phyloP scores from a whole-genome alignment of 176 grass and related monocot genomes.

The Avena atlantica region DNA sequence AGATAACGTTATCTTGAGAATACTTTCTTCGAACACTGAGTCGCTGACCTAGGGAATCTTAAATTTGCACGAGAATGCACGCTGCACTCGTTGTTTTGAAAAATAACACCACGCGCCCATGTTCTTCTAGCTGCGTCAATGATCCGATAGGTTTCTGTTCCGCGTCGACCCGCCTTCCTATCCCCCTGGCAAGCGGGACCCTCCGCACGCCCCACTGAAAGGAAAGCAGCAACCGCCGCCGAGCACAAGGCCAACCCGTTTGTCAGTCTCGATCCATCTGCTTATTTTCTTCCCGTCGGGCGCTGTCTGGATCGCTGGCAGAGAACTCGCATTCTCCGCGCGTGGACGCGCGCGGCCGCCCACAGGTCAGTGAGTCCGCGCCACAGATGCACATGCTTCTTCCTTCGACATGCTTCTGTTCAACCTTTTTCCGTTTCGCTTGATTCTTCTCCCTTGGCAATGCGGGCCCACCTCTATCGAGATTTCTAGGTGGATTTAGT shows the following conservation, averaged over 20 bases:
- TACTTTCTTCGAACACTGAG: neutral
- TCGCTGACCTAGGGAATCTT: neutral
- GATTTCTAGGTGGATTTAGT: neutral
- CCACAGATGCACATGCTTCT: neutral
- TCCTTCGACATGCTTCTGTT: neutral
- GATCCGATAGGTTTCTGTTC: neutral
- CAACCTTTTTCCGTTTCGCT: neutral
- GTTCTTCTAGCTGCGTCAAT: neutral
- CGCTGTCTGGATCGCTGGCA: conserved; percentile 11
- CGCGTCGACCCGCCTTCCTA: neutral
- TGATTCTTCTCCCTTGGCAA: conserved; percentile 10
- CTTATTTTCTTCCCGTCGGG: neutral
- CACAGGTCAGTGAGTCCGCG: conserved; percentile 16
- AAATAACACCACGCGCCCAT: neutral
- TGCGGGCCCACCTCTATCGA: neutral
- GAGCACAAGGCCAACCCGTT: neutral
- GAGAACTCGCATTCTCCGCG: neutral
- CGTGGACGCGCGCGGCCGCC: neutral
- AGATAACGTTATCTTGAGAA: neutral
- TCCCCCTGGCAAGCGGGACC: neutral
- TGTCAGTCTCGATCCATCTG: neutral
- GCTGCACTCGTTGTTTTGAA: neutral
- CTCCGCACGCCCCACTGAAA: neutral
- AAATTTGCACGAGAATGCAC: neutral
- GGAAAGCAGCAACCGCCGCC: neutral